Base-by-base conservation (phyloP, 2,329 filamentous ascomycete genomes). In the Fusarium sp. region DNA sequence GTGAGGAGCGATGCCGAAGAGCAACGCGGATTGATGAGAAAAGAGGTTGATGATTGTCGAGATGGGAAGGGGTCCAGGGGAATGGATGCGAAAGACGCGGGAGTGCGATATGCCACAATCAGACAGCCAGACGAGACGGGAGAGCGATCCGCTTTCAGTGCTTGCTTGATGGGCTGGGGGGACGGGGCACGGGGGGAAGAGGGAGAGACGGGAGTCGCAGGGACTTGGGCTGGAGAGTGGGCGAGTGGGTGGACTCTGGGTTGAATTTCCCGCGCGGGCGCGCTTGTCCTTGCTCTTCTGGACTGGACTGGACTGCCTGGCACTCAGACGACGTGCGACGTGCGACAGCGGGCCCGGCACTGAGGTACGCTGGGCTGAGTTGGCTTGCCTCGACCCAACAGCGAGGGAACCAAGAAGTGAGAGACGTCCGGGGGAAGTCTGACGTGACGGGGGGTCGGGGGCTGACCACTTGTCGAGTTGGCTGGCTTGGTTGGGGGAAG, bases 41-140 rank as follows among this genome's bases (percentile, higher is more conserved):
- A 70, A 70, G 64, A 71, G 59, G 58, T 66, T 65, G 76, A 76
- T 64, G 76, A 76, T 71, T 73, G 68, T 68, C 72, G 63, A 15
- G 30, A 32, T 32, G 30, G 43, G 69, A 65, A 43, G 70, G 70
- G 43, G 43, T 45, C 70, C 57, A 75, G 73, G 68, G 78, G 76
- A 76, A 74, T 75, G 76, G 43, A 47, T 50, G 45, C 74, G 76
- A 77, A 71, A 73, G 76, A 72, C 70, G 68, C 71, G 74, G 75
- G 71, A 66, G 71, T 68, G 71, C 72, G 72, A 74, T 74, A 50
- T 50, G 45, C 69, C 69, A 75, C 72, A 69, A 75, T 17, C 25
- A 65, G 66, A 75, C 25, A 50, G 22, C 43, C 43, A 47, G 43
- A 47, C 43, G 25, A 50, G 45, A 50, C 25, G 45, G 45, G 45